phyloP scores from a whole-genome alignment of 345 rosid genomes.

The Pugionium cornutum region DNA sequence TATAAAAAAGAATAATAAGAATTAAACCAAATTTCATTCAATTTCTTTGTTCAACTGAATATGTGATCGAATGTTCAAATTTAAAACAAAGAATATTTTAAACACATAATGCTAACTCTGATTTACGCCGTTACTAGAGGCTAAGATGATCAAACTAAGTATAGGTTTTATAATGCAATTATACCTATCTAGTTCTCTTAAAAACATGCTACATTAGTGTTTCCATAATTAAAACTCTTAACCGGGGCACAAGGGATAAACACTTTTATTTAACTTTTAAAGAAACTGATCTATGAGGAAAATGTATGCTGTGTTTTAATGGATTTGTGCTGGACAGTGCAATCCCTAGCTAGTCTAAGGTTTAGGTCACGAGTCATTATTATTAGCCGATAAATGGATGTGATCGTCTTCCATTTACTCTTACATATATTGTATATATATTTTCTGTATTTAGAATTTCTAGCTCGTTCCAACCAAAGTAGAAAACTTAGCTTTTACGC shows the following conservation, averaged over 20 bases:
- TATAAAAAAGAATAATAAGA: not conserved
- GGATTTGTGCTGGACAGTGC: conserved; percentile 25
- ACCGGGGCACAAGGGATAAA: not conserved
- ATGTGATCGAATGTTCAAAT: no score
- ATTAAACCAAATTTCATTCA: no score
- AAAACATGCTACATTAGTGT: conserved; percentile 6
- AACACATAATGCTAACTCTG: not conserved
- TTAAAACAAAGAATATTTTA: not conserved
- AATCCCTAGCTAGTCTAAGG: conserved; percentile 34
- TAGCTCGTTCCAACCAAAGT: conserved; percentile 3
- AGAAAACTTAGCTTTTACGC: conserved; percentile 29
- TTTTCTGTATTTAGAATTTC: conserved; percentile 13
- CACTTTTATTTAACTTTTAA: no score
- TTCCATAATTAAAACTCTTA: conserved; percentile 2
- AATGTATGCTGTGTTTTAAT: conserved; percentile 13
- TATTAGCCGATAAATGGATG: conserved; percentile 33
- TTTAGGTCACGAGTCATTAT: conserved; percentile 46
- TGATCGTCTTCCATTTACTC: conserved; percentile 27
- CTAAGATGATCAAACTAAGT: not conserved
- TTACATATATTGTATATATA: conserved; percentile 7
- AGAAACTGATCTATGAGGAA: conserved; percentile 12
- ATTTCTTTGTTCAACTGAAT: no score
- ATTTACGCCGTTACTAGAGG: not conserved
- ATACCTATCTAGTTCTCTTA: not conserved
- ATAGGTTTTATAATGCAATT: not conserved